Base-by-base conservation (phyloP, 306 rosid genomes). In the Casuarina cunninghamiana region DNA sequence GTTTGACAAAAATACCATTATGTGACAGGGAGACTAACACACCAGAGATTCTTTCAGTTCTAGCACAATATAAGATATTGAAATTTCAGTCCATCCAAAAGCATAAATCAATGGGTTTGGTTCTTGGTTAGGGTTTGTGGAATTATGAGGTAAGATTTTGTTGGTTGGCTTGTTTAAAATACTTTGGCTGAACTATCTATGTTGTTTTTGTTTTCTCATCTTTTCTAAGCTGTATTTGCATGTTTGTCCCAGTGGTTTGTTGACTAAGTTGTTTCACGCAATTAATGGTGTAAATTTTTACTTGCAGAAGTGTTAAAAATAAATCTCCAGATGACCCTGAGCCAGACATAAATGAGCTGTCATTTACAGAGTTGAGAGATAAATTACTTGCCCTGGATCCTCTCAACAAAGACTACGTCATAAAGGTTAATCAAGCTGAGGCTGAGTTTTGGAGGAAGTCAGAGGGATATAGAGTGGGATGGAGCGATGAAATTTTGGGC, bases 401-500 rank as follows among this genome's bases (percentile, higher is more conserved):
- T 79, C 99, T 95, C 7, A 80, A 90, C 80, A 93, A 87, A 82
- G 88, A 87, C 63, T 93, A 90, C 81, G 86, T 95, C n/a, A 21
- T 84, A 73, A 91, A 90, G 80, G 84, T 95, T 58, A 95, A 95
- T 73, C 88, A 87, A 86, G 98, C 96, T n/a, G 99, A 95, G 93
- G 97, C 98, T 37, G 94, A 93, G 71, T 95, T 88, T 88, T 95
- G 99, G 99, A 82, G 70, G 79, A 95, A 93, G 84, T 93, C 96
- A 2, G 98, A 95, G 85, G 98, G 99, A 74, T 95, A 91, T 77
- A 88, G 97, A 84, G 96, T 96, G 62, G 99, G 99, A 84, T 96
- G 99, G 99, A 95, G 99, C 82, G 97, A 95, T 86, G 98, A 93
- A 88, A 90, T 95, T 84, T 85, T 95, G 84, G 98, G 97, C 58